Evolutionary conservation across 805 yeast species (phyloP).

Genomic region (Saccharomycopsis babjevae): DNA sequence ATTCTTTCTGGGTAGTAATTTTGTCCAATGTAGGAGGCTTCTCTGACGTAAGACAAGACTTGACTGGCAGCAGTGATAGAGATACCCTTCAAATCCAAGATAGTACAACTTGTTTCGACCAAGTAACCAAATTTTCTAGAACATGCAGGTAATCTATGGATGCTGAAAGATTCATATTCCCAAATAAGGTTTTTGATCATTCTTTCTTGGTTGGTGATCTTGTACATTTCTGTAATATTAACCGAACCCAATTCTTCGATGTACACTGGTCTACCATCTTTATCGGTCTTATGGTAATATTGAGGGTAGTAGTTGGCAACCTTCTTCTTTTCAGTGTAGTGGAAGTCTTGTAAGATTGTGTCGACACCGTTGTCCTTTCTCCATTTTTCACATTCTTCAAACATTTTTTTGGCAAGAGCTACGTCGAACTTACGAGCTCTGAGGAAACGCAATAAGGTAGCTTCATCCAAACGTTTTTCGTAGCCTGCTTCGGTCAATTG

Average conservation of each 20-base stretch:
- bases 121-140: slow-evolving; percentile 70
- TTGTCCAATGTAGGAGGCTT: slow-evolving; percentile 91
- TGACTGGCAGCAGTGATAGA: slow-evolving; percentile 75
- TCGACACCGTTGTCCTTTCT: slow-evolving; percentile 78
- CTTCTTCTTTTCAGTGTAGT: slow-evolving; percentile 83
- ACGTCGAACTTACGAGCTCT: slow-evolving; percentile 94
- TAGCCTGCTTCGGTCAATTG: slow-evolving; percentile 55
- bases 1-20: slow-evolving; percentile 97
- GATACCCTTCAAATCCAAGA: slow-evolving; percentile 90
- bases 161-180: slow-evolving; percentile 91
- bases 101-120: slow-evolving; percentile 93
- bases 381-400: slow-evolving; percentile 82
- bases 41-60: slow-evolving; percentile 80
- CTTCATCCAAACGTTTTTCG: slow-evolving; percentile 76
- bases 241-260: slow-evolving; percentile 90
- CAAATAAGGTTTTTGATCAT: slow-evolving; percentile 93
- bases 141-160: slow-evolving; percentile 84
- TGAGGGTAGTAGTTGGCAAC: slow-evolving; percentile 92
- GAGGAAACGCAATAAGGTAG: slow-evolving; percentile 72
- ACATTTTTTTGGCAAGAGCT: slow-evolving; percentile 72
- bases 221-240: slow-evolving; percentile 81
- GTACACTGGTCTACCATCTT: slow-evolving; percentile 94
- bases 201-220: slow-evolving; percentile 89
- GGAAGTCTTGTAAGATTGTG: slow-evolving; percentile 77
- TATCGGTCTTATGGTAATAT: slow-evolving; percentile 94